A percentile compares a stretch with the other conserved stretches of the same genome.
Evolutionary conservation across 2,329 filamentous ascomycete species (phyloP).

Genomic region (Stylonectria norvegica): DNA sequence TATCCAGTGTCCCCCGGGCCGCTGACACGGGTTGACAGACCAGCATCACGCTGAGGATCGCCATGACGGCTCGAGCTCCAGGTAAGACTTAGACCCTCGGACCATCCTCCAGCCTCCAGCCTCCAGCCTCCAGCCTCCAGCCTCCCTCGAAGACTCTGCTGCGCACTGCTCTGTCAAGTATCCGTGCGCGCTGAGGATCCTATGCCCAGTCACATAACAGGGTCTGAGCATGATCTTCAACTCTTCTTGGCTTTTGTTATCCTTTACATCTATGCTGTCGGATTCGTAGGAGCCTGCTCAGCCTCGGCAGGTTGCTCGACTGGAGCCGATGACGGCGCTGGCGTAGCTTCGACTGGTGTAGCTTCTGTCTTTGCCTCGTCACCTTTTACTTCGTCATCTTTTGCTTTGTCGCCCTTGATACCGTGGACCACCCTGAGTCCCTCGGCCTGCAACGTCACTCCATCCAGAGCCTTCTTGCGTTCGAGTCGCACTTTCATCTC

Average conservation of each 20-base stretch:
- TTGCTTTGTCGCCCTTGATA: slow-evolving; percentile 40
- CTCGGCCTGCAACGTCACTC: slow-evolving; percentile 41
- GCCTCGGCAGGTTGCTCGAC: not conserved
- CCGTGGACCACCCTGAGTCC: slow-evolving; percentile 46
- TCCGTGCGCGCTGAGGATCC: too few species aligned
- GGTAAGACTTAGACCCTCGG: too few species aligned
- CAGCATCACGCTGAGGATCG: too few species aligned
- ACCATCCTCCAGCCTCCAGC: too few species aligned
- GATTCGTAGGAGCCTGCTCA: slow-evolving; percentile 5
- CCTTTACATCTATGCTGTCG: slow-evolving; percentile 7
- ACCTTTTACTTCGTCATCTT: slow-evolving; percentile 20
- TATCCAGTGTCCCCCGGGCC: too few species aligned
- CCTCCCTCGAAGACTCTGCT: too few species aligned
- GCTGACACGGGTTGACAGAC: too few species aligned
- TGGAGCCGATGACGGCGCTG: slow-evolving; percentile 1
- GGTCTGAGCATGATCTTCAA: too few species aligned
- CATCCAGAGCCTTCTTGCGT: slow-evolving; percentile 43
- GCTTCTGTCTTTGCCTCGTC: slow-evolving; percentile 7
- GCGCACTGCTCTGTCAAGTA: too few species aligned
- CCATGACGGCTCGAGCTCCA: too few species aligned
- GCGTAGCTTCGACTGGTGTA: not conserved
- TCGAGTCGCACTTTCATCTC: slow-evolving; percentile 55
- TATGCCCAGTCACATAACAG: too few species aligned
- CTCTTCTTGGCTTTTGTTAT: slow-evolving; percentile 1
- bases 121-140: too few species aligned